Evolutionary conservation across 768 basidiomycete genomes (phyloP).

Genomic region (Holtermannia corniformis): DNA sequence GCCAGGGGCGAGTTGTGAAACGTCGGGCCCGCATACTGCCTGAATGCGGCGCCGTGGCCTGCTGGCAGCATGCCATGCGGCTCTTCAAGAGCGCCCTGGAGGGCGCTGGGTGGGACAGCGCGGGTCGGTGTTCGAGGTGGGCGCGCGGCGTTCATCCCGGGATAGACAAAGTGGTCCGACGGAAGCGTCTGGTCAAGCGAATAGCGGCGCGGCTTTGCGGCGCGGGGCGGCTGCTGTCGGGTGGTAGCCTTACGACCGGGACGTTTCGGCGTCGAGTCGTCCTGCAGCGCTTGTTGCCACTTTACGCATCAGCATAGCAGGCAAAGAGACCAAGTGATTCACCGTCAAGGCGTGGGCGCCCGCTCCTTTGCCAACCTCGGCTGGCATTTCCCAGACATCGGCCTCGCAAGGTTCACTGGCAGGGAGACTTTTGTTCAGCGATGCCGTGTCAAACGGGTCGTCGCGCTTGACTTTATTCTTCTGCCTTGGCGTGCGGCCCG

Average conservation of each 20-base stretch:
- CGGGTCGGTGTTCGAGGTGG: not conserved
- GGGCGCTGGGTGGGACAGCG: not conserved
- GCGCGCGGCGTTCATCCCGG: not conserved
- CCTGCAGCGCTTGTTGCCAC: not conserved
- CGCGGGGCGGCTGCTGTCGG: not conserved
- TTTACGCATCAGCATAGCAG: not conserved
- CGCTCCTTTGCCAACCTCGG: not conserved
- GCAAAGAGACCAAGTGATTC: not conserved
- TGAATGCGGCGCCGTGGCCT: not conserved
- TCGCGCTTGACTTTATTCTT: not conserved
- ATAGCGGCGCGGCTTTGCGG: not conserved
- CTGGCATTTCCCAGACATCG: not conserved
- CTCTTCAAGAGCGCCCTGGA: not conserved
- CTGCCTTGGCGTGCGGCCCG: not conserved
- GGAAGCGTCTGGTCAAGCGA: not conserved
- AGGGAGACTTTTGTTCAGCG: conserved; percentile 2
- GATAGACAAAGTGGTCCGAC: not conserved
- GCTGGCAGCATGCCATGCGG: not conserved
- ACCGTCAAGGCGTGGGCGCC: not conserved
- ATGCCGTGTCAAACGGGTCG: not conserved
- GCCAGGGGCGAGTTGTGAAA: conserved; percentile 33
- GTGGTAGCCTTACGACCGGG: not conserved
- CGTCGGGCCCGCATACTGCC: conserved; percentile 27
- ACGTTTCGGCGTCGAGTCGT: not conserved
- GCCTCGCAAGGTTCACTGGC: not conserved